A percentile compares a stretch with the other conserved stretches of the same genome.
Evolutionary conservation across 441 rosid genomes (phyloP).

Genomic region (Gossypium davidsonii): DNA sequence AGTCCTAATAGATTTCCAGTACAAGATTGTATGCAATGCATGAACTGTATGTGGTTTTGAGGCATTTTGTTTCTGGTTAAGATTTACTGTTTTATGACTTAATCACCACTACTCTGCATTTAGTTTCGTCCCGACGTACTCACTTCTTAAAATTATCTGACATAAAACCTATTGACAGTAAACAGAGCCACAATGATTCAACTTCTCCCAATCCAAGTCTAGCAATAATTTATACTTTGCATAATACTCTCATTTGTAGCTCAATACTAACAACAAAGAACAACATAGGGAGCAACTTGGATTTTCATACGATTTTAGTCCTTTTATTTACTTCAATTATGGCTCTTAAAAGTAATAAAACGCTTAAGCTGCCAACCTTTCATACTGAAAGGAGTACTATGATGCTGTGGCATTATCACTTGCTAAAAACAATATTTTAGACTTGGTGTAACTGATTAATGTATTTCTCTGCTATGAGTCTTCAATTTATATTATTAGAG

Average conservation of each 20-base stretch:
- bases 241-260: not conserved
- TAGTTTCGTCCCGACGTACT: not conserved
- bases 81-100: not conserved
- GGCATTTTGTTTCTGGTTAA: not conserved
- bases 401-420: not conserved
- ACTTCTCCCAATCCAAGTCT: too few relatives aligned
- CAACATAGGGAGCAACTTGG: not conserved
- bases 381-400: not conserved
- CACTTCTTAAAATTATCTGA: not conserved
- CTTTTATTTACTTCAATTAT: not conserved
- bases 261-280: not conserved
- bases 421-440: not conserved
- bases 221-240: not conserved
- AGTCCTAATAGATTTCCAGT: slow-evolving; percentile 4
- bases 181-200: too few relatives aligned
- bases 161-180: not conserved
- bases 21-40: not conserved
- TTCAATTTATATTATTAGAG: not conserved
- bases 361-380: not conserved
- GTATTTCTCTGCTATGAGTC: not conserved
- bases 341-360: not conserved
- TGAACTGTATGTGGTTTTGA: not conserved
- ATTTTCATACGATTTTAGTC: not conserved
- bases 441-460: not conserved
- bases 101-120: not conserved